phyloP scores from a whole-genome alignment of 495 filamentous ascomycete genomes.

The Letharia lupina region DNA sequence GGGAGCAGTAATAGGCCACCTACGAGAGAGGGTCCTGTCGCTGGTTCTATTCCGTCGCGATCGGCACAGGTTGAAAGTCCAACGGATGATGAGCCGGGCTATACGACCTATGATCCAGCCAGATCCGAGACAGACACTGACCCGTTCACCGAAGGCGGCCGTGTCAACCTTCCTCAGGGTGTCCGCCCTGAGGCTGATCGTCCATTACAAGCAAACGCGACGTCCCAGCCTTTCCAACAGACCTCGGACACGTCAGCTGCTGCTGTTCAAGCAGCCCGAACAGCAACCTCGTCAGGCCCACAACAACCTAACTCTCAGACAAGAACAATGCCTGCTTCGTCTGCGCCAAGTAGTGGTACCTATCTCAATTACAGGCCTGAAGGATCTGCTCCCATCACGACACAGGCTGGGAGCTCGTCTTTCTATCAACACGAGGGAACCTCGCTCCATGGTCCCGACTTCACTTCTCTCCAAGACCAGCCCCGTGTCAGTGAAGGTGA shows the following conservation, averaged over 20 bases:
- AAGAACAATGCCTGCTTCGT: conserved; percentile 9
- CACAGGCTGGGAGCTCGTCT: conserved; percentile 24
- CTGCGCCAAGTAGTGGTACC: conserved; percentile 21
- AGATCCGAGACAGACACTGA: conserved; percentile 47
- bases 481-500: conserved; percentile 34
- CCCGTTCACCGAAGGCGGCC: conserved; percentile 46
- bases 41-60: conserved; percentile 28
- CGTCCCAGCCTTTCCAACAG: conserved; percentile 20
- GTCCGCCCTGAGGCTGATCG: conserved; percentile 27
- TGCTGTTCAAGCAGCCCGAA: conserved; percentile 22
- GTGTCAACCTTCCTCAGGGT: conserved; percentile 26
- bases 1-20: conserved; percentile 43
- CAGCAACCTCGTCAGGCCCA: conserved; percentile 15
- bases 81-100: conserved; percentile 35
- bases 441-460: conserved; percentile 30
- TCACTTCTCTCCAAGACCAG: conserved; percentile 32
- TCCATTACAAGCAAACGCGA: conserved; percentile 13
- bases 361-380: conserved; percentile 25
- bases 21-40: conserved; percentile 41
- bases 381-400: conserved; percentile 15
- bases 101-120: conserved; percentile 35
- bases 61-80: conserved; percentile 22
- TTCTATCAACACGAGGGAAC: conserved; percentile 42
- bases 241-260: conserved; percentile 24
- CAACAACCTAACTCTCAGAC: conserved; percentile 19